A percentile compares a stretch with the other conserved stretches of the same genome.
Conservation (phyloP, 2,329 filamentous ascomycete genomes). For the Emydomyces testavorans region DNA sequence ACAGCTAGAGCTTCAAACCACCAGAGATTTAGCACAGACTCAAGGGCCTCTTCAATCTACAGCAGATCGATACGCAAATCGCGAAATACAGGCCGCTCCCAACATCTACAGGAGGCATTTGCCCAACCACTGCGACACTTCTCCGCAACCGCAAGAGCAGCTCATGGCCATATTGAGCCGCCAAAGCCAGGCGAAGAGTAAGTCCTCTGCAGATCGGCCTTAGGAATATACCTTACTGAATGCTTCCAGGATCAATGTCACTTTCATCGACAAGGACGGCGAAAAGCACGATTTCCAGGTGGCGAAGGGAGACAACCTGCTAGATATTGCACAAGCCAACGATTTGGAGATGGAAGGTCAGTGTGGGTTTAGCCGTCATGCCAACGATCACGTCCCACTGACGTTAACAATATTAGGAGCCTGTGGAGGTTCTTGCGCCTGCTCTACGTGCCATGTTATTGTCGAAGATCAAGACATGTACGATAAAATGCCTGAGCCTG, state of each 20-base stretch:
- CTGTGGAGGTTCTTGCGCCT: constrained; percentile 87
- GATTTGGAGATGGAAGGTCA: constrained; percentile 95
- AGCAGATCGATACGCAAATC: not conserved
- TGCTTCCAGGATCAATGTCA: constrained; percentile 60
- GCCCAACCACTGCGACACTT: constrained; percentile 8
- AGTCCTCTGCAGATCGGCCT: constrained; percentile 25
- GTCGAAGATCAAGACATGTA: constrained; percentile 62
- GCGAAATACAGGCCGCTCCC: not conserved
- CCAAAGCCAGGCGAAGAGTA: constrained; percentile 91
- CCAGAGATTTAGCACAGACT: not conserved
- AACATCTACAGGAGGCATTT: not conserved
- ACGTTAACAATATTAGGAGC: constrained; percentile 46
- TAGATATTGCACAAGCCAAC: constrained; percentile 89
- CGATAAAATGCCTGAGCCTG: constrained; percentile 65
- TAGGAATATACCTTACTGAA: not conserved
- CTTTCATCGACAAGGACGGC: constrained; percentile 87
- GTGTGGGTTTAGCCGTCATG: constrained; percentile 1
- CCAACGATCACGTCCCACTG: not conserved
- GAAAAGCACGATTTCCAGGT: constrained; percentile 66
- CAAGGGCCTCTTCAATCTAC: not conserved
- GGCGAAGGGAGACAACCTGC: constrained; percentile 74
- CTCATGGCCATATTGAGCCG: constrained; percentile 69
- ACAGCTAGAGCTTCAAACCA: constrained; percentile 1
- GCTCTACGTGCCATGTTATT: constrained; percentile 86
- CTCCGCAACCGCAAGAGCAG: constrained; percentile 40